These are phyloP conservation scores for Cordia subcordata DNA, from an alignment of 257 asterid genomes.

Conservation along the genomic window DNA sequence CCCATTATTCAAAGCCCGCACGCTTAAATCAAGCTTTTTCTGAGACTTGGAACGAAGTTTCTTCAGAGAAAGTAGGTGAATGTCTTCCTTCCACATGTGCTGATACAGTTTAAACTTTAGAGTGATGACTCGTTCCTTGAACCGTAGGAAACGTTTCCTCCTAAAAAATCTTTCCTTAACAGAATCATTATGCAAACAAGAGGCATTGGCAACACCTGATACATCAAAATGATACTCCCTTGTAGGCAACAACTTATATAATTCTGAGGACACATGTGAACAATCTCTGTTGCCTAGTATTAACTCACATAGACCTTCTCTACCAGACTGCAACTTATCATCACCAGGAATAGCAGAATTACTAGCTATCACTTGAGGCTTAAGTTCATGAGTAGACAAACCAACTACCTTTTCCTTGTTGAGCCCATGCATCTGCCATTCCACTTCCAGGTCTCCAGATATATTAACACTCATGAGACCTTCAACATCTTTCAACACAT, in stretches of 20 bases:
- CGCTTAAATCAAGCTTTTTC: constrained; percentile 58
- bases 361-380: constrained; percentile 18
- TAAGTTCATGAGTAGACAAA: background rate
- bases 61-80: constrained; percentile 46
- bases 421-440: constrained; percentile 16
- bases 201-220: constrained; percentile 23
- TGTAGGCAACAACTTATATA: constrained; percentile 53
- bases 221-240: constrained; percentile 32
- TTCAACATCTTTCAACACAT: constrained; percentile 19
- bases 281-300: constrained; percentile 53
- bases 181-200: constrained; percentile 28
- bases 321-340: constrained; percentile 20
- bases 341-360: constrained; percentile 16
- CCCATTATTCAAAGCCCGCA: constrained; percentile 30
- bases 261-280: constrained; percentile 44
- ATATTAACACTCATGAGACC: constrained; percentile 17
- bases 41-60: constrained; percentile 65
- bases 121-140: constrained; percentile 63
- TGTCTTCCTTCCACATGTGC: constrained; percentile 83
- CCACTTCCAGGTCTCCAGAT: constrained; percentile 21
- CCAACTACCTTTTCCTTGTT: constrained; percentile 1
- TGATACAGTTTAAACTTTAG: constrained; percentile 65
- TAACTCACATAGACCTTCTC: constrained; percentile 29
- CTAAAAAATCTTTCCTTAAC: constrained; percentile 43
- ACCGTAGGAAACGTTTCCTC: constrained; percentile 42